Conservation (phyloP, 495 filamentous ascomycete species). For the Neurospora cerealis region DNA sequence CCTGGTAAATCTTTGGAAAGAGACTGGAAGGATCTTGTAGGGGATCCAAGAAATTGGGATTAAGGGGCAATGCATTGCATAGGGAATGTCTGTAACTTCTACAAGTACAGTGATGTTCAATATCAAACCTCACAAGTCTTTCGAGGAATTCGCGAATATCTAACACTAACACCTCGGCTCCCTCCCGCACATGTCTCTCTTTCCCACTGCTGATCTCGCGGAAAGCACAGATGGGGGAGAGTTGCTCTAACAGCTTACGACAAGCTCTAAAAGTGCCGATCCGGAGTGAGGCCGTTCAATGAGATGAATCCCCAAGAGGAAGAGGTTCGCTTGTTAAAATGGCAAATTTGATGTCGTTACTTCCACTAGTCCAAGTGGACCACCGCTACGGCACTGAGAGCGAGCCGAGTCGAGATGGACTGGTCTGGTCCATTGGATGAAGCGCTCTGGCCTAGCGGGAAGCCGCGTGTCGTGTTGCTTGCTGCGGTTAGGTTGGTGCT, state of each 20-base stretch:
- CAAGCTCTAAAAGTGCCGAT: neutral
- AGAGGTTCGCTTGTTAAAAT: neutral
- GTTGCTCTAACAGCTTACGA: neutral
- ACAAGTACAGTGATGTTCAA: neutral
- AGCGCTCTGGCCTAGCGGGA: neutral
- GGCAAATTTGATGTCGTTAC: neutral
- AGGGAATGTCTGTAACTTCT: neutral
- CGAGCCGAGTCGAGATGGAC: neutral
- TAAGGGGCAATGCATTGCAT: neutral
- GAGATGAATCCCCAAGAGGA: neutral
- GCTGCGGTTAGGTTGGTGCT: neutral
- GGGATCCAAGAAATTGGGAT: neutral
- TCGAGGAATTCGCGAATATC: neutral
- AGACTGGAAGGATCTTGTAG: neutral
- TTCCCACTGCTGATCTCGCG: neutral
- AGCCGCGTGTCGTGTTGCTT: neutral
- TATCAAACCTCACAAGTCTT: neutral
- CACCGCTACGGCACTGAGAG: neutral
- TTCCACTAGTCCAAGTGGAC: neutral
- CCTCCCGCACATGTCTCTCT: neutral
- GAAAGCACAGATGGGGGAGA: neutral
- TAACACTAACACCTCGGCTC: neutral
- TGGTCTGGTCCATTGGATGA: neutral
- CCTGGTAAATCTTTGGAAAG: neutral
- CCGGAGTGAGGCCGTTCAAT: neutral